A percentile compares a stretch with the other conserved stretches of the same genome.
Evolutionary conservation across 164 flowering plant species (phyloP).

Genomic region (Stephania cephalantha): DNA sequence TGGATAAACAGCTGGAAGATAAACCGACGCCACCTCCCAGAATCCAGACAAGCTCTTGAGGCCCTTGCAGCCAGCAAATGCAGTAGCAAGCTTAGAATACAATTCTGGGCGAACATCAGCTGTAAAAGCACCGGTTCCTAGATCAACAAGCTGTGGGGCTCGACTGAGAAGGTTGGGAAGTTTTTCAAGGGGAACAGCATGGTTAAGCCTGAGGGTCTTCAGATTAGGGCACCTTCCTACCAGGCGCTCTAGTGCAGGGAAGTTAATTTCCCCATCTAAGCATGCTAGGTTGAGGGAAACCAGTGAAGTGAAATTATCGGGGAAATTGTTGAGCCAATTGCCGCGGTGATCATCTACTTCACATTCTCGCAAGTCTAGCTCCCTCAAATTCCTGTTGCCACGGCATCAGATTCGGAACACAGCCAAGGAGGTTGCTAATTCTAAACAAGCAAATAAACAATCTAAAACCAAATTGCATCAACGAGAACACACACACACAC

Average conservation of each 20-base stretch:
- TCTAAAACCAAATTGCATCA: background rate
- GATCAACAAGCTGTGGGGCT: conserved; percentile 78
- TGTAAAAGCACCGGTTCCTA: conserved; percentile 70
- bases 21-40: conserved; percentile 68
- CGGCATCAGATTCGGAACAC: background rate
- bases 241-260: conserved; percentile 71
- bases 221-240: conserved; percentile 71
- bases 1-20: conserved; percentile 55
- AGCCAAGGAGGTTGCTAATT: background rate
- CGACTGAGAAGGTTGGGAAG: conserved; percentile 49
- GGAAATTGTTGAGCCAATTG: conserved; percentile 80
- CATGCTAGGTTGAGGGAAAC: conserved; percentile 75
- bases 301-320: conserved; percentile 67
- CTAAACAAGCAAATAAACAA: background rate
- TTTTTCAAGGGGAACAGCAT: conserved; percentile 72
- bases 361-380: conserved; percentile 75
- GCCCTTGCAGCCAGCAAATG: conserved; percentile 60
- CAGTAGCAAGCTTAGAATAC: conserved; percentile 45
- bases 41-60: conserved; percentile 84
- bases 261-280: conserved; percentile 61
- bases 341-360: conserved; percentile 82
- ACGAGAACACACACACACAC: background rate
- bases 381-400: conserved; percentile 55
- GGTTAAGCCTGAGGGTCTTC: conserved; percentile 65
- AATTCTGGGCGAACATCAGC: conserved; percentile 60